phyloP scores from a whole-genome alignment of 1,284 basidiomycete species.

The Pyrrhoderma lamaoense region DNA sequence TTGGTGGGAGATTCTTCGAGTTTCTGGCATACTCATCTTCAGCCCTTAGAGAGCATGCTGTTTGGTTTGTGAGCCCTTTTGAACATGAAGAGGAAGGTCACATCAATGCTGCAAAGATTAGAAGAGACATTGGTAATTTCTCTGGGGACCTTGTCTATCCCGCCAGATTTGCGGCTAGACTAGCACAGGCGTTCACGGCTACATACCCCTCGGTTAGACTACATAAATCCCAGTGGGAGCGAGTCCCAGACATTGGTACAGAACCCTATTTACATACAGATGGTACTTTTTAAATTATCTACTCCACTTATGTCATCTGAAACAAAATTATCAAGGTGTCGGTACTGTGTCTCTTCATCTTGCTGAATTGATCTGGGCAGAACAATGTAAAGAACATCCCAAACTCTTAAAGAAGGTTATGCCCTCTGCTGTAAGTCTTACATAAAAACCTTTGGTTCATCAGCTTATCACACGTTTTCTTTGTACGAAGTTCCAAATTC shows the following conservation, averaged over 20 bases:
- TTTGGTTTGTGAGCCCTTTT: slow-evolving; percentile 72
- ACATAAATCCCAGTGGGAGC: slow-evolving; percentile 47
- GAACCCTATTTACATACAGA: slow-evolving; percentile 56
- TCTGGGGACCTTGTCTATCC: slow-evolving; percentile 47
- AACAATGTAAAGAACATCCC: no score
- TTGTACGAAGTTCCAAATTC: slow-evolving; percentile 57
- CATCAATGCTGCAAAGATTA: slow-evolving; percentile 41
- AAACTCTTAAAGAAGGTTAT: no score
- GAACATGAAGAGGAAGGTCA: slow-evolving; percentile 27
- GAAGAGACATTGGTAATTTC: slow-evolving; percentile 60
- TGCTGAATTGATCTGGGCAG: no score
- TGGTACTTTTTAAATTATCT: slow-evolving; percentile 29
- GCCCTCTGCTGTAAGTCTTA: no score
- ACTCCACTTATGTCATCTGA: no score
- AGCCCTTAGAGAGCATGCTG: slow-evolving; percentile 60
- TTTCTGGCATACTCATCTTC: slow-evolving; percentile 73
- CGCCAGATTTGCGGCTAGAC: slow-evolving; percentile 71
- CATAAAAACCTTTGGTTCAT: no score
- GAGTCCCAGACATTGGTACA: slow-evolving; percentile 44
- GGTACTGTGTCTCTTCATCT: no score
- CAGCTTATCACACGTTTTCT: no score
- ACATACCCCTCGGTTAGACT: slow-evolving; percentile 69
- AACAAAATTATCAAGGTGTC: no score
- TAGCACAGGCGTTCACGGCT: slow-evolving; percentile 77
- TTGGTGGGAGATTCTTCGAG: slow-evolving; percentile 63